phyloP scores from a whole-genome alignment of 441 rosid species.

The Viola pubescens region DNA sequence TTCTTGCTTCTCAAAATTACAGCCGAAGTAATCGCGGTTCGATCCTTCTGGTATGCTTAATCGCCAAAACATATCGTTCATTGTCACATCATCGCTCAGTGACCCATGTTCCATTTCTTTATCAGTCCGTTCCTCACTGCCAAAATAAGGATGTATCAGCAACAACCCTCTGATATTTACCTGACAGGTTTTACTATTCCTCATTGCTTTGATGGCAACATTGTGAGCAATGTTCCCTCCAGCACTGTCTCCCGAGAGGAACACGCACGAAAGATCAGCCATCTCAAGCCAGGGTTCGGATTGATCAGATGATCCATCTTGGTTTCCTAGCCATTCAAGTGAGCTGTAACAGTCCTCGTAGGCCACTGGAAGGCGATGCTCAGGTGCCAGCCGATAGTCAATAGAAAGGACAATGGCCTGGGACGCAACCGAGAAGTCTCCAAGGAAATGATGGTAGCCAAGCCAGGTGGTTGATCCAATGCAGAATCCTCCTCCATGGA shows the following conservation, averaged over 20 bases:
- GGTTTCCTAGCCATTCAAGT: constrained; percentile 37
- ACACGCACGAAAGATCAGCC: constrained; percentile 34
- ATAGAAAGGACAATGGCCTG: constrained; percentile 36
- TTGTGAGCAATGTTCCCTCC: constrained; percentile 57
- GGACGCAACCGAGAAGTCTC: constrained; percentile 36
- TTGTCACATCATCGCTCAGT: constrained; percentile 16
- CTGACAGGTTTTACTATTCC: constrained; percentile 4
- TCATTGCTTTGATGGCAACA: constrained; percentile 30
- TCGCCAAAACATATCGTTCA: constrained; percentile 52
- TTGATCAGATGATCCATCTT: background rate
- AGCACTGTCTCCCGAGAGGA: constrained; percentile 54
- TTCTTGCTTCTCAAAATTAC: constrained; percentile 35
- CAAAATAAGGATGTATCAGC: constrained; percentile 49
- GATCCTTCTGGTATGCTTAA: constrained; percentile 44
- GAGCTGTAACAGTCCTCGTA: constrained; percentile 46
- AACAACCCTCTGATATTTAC: constrained; percentile 35
- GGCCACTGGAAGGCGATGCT: constrained; percentile 44
- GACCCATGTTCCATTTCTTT: constrained; percentile 29
- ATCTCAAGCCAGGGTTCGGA: constrained; percentile 43
- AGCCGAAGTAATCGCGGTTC: constrained; percentile 39
- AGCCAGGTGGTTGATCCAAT: constrained; percentile 50
- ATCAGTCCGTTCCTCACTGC: constrained; percentile 42
- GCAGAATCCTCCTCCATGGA: constrained; percentile 63
- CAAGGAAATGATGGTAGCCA: constrained; percentile 55
- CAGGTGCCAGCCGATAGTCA: constrained; percentile 53